Evolutionary conservation across 169 alveolate species (phyloP).

Genomic region (Plasmodium gallinaceum): DNA sequence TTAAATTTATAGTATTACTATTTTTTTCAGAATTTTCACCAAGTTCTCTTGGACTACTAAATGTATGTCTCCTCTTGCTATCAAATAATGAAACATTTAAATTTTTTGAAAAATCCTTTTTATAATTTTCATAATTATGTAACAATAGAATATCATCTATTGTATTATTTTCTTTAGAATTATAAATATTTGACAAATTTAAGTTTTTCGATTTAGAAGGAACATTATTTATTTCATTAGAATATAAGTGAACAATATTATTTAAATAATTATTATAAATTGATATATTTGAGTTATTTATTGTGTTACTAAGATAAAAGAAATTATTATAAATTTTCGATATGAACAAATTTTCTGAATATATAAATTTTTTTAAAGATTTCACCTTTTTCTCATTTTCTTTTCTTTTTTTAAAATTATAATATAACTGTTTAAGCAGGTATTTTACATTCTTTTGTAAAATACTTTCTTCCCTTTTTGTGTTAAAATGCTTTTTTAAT

Average conservation of each 20-base stretch:
- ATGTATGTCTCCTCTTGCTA: conserved; percentile 41
- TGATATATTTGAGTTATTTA: background rate
- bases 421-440: conserved; percentile 25
- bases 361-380: conserved; percentile 55
- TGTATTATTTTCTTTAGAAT: background rate
- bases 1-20: conserved; percentile 22
- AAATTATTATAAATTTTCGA: conserved; percentile 38
- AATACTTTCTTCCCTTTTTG: conserved; percentile 14
- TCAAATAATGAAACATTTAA: background rate
- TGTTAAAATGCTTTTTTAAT: conserved; percentile 14
- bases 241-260: conserved; percentile 1
- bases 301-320: conserved; percentile 13
- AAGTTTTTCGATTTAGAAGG: background rate
- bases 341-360: conserved; percentile 62
- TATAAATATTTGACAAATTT: background rate
- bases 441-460: conserved; percentile 41
- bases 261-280: conserved; percentile 7
- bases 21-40: conserved; percentile 7
- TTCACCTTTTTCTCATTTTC: conserved; percentile 54
- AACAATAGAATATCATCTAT: background rate
- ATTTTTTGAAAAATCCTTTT: background rate
- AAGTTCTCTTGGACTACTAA: conserved; percentile 3
- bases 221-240: conserved; percentile 15
- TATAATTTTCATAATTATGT: conserved; percentile 2
- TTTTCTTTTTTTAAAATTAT: conserved; percentile 51